These are phyloP conservation scores for Phytophthora palmivora DNA, from an alignment of 352 stramenopile species.

Conservation along the genomic window DNA sequence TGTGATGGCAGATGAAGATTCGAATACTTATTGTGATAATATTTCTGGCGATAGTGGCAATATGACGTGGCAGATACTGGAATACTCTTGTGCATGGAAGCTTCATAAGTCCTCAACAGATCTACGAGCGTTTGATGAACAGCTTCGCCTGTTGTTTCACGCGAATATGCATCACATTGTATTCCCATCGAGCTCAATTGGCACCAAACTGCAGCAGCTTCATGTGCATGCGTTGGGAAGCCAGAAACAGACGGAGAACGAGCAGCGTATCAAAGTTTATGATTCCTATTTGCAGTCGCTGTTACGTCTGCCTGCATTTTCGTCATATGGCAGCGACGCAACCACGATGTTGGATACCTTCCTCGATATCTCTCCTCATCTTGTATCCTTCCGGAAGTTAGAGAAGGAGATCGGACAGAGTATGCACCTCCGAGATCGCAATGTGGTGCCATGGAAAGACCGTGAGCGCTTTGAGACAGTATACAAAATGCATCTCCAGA, in stretches of 20 bases:
- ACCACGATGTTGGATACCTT: constrained; percentile 73
- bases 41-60: constrained; percentile 11
- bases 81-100: constrained; percentile 69
- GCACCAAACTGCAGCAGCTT: constrained; percentile 22
- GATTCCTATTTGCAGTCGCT: constrained; percentile 65
- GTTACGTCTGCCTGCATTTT: constrained; percentile 58
- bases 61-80: constrained; percentile 63
- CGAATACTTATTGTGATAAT: constrained; percentile 2
- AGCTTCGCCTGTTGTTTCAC: constrained; percentile 54
- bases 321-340: constrained; percentile 59
- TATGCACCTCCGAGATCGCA: constrained; percentile 55
- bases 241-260: constrained; percentile 41
- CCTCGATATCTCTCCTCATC: constrained; percentile 66
- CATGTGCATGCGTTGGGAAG: constrained; percentile 20
- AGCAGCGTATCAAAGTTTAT: constrained; percentile 46
- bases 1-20: constrained; percentile 20
- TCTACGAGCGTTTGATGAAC: constrained; percentile 58
- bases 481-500: constrained; percentile 55
- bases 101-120: constrained; percentile 55
- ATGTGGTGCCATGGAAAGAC: constrained; percentile 59
- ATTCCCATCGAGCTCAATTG: constrained; percentile 44
- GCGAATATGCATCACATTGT: constrained; percentile 53
- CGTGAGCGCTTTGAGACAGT: constrained; percentile 62
- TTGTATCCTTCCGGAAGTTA: constrained; percentile 52
- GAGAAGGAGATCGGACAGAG: constrained; percentile 55